Evolutionary conservation across 23 red algal species (phyloP), one percentile per base, ranked within the genome.

Genomic region (Cyanidiococcus yangmingshanensis): DNA sequence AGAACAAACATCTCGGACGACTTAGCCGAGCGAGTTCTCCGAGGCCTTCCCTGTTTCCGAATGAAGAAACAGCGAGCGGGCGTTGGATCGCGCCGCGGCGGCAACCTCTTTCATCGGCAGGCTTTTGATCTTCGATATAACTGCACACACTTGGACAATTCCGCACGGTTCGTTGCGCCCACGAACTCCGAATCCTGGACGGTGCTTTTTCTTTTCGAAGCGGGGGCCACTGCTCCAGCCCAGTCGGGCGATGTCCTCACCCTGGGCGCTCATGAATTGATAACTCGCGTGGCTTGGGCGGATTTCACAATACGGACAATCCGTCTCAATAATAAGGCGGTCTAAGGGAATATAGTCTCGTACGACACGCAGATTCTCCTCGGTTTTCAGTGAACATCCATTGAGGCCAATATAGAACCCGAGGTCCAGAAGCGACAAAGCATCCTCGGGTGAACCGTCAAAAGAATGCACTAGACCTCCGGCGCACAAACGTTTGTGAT

Each of bases 271-370:
- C 15, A 91, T 58, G 77, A 63, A 68, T 15, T 38, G 37, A 54
- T 80, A 74, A 35, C 94, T 85, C 0, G 85, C 94, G 86, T 98
- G 94, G 50, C 87, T 86, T 17, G 81, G 77, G 15, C 94, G 85
- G 37, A 98, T 84, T 26, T 86, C 88, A 75, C 94, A 98, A 36
- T 91, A 98, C 12, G 94, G 94, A 33, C 81, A 84, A 50, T 98
- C 94, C 1, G 94, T 98, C 63, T 98, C 94, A 34, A 98, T 40
- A 75, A 98, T 79, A 37, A 98, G 80, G 74, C 94, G 86, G 3
- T 98, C 85, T n/a, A 91, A 77, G 34, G 94, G 94, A 37, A 91
- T 76, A 18, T 58, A 81, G 12, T 71, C 63, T 39, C 59, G 29
- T 0, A 67, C 94, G 25, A 89, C 85, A 39, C 82, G 18, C 24